Evolutionary conservation across 169 alveolate genomes (phyloP), one percentile per base, ranked within the genome.

Genomic region (Perkinsus olseni): DNA sequence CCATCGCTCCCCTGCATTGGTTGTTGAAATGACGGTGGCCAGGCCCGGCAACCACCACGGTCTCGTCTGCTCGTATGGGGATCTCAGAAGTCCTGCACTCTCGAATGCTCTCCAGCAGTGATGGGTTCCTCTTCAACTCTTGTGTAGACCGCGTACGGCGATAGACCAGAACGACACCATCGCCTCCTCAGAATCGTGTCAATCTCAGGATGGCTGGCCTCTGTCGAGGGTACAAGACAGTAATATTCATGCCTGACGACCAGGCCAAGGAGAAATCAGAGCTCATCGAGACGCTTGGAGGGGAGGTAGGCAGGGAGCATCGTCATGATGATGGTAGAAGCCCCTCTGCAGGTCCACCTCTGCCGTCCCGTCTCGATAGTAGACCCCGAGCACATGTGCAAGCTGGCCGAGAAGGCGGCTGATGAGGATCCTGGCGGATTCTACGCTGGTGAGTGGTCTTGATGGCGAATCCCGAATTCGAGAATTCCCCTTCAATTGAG

Each of bases 201-300:
- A 10, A n/a, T 45, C 17, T 62, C 34, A 62, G 82, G 31, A 38
- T 91, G 92, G 92, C 50, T 0, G 40, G 92, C 92, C 39, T 38
- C 36, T 3, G 37, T 36, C 39, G 48, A 36, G 50, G 50, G 37
- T 91, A 91, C 50, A 31, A 91, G 92, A 37, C 62, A 24, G 40
- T 31, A 10, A 91, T 91, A 10, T 91, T 91, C 62, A 39, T 91
- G 92, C 92, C 92, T 6, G 62, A 91, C 62, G 92, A 91, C 20
- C 92, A 91, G 74, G 92, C 74, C 21, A 31, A 91, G 92, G 92
- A 91, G 92, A 91, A 91, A 36, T 28, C 62, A 24, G 92, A 38
- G 39, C 21, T 36, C 45, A 36, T 38, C 3, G 50, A 37, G 92
- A 37, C 92, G 3, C 50, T 82, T 10, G 82, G 82, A 24, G 82